A percentile compares a stretch with the other conserved stretches of the same genome.
These are phyloP conservation scores for Aureobasidium musti DNA, from an alignment of 2,329 filamentous ascomycete genomes.

Conservation along the genomic window DNA sequence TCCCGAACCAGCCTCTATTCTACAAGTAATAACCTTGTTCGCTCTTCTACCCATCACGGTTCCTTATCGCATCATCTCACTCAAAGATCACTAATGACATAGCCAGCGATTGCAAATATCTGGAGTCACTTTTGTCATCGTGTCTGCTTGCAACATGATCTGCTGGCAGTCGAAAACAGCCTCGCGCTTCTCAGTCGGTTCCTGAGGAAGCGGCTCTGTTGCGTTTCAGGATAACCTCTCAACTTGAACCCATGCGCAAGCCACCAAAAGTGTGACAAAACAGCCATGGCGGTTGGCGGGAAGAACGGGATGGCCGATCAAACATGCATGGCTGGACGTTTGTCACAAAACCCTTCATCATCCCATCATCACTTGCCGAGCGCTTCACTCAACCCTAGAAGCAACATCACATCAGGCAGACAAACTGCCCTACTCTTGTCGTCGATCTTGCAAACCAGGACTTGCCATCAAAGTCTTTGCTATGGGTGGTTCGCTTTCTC, in stretches of 20 bases:
- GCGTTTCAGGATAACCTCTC: slow-evolving; percentile 20
- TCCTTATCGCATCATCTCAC: not conserved
- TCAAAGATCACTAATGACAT: not conserved
- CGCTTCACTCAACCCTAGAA: slow-evolving; percentile 7
- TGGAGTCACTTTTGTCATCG: not conserved
- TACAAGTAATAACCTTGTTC: not conserved
- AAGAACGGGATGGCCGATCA: slow-evolving; percentile 21
- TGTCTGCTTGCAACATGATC: not conserved
- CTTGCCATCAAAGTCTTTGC: not conserved
- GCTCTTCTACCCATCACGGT: not conserved
- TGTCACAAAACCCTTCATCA: not conserved
- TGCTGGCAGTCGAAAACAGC: not conserved
- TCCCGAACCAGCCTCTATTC: not conserved
- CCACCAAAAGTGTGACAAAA: slow-evolving; percentile 3
- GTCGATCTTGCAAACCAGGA: not conserved
- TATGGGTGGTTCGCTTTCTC: not conserved
- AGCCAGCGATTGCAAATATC: not conserved
- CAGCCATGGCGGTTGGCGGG: not conserved
- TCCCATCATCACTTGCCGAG: not conserved
- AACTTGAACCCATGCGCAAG: slow-evolving; percentile 23
- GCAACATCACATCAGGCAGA: not conserved
- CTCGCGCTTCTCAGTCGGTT: not conserved
- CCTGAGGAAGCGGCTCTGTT: slow-evolving; percentile 13
- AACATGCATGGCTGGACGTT: slow-evolving; percentile 14
- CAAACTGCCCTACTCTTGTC: not conserved